These are phyloP conservation scores for Sequoia sempervirens DNA, from an alignment of 75 land plant species.

Conservation along the genomic window DNA sequence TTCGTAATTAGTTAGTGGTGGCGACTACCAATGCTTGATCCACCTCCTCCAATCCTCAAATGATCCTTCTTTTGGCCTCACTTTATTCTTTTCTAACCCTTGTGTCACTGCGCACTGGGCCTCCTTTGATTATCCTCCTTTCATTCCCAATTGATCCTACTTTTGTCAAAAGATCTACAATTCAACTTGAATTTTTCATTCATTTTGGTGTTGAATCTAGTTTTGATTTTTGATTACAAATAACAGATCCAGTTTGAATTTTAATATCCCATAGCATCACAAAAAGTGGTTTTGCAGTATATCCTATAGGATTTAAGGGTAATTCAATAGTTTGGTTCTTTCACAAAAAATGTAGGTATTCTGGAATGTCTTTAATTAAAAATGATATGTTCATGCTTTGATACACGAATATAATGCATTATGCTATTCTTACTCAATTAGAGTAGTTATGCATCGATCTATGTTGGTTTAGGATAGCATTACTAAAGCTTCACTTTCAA, in stretches of 20 bases:
- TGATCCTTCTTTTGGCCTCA: background rate
- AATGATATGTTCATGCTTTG: background rate
- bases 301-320: background rate
- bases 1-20: background rate
- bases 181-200: background rate
- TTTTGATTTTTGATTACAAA: too few species aligned
- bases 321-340: background rate
- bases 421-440: background rate
- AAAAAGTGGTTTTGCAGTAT: background rate
- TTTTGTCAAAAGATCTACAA: background rate
- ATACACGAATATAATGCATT: background rate
- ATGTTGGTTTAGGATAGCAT: background rate
- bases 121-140: too few species aligned
- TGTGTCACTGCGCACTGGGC: too few species aligned
- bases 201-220: background rate
- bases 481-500: background rate
- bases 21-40: background rate
- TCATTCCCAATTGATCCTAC: background rate
- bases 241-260: background rate
- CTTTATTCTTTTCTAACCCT: too few species aligned
- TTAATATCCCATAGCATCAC: background rate
- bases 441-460: background rate
- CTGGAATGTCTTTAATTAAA: background rate
- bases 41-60: background rate
- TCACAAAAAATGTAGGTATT: background rate